A percentile compares a stretch with the other conserved stretches of the same genome.
phyloP scores from a whole-genome alignment of 441 rosid species.

The Iberis amara region DNA sequence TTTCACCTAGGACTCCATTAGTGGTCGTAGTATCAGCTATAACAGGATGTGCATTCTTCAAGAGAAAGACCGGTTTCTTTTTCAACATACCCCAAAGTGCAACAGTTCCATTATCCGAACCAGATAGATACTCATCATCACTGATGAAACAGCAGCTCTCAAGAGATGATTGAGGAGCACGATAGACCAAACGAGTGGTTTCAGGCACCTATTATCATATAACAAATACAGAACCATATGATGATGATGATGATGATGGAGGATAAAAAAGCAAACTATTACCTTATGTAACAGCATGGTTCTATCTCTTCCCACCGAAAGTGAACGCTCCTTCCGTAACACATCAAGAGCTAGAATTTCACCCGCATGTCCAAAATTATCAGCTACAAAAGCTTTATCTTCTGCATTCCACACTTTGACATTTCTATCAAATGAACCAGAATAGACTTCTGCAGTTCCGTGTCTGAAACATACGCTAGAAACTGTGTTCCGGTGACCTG shows the following conservation, averaged over 20 bases:
- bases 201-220: constrained; percentile 62
- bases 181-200: constrained; percentile 57
- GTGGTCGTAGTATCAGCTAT: constrained; percentile 25
- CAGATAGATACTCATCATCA: constrained; percentile 79
- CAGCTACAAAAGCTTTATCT: constrained; percentile 72
- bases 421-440: constrained; percentile 94
- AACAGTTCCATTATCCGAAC: constrained; percentile 89
- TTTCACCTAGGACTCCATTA: constrained; percentile 42
- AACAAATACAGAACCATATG: neutral
- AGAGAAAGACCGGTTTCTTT: constrained; percentile 71
- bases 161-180: constrained; percentile 74
- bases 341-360: constrained; percentile 72
- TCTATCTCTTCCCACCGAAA: constrained; percentile 82
- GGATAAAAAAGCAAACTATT: constrained; percentile 3
- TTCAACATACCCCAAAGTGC: constrained; percentile 62
- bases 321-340: constrained; percentile 57
- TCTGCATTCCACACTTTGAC: constrained; percentile 86
- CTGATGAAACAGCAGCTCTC: constrained; percentile 87
- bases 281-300: constrained; percentile 55
- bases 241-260: neutral
- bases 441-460: constrained; percentile 80
- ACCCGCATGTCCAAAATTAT: constrained; percentile 81
- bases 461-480: constrained; percentile 83
- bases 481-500: constrained; percentile 83
- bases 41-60: constrained; percentile 70